Evolutionary conservation across 2,329 filamentous ascomycete genomes (phyloP).

Genomic region (Ilyonectria sp.): DNA sequence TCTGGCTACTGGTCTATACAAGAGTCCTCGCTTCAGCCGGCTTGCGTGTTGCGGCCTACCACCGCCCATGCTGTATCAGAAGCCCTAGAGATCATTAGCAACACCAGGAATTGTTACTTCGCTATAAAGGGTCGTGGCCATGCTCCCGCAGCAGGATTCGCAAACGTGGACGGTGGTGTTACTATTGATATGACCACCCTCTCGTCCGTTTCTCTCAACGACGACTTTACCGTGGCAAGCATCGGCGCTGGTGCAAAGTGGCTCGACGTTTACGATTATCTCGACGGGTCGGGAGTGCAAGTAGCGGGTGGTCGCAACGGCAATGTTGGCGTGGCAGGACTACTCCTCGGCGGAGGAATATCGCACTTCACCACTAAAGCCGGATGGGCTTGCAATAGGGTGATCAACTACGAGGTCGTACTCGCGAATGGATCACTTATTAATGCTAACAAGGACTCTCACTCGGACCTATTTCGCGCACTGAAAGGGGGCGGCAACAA

Average conservation of each 20-base stretch:
- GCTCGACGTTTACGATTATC: neutral
- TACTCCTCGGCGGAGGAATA: conserved; percentile 24
- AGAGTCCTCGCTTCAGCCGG: no score
- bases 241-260: neutral
- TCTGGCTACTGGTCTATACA: no score
- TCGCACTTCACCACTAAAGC: neutral
- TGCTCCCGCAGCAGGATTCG: no score
- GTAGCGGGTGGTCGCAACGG: conserved; percentile 12
- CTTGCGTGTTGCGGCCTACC: no score
- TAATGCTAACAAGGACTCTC: conserved; percentile 74
- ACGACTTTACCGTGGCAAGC: neutral
- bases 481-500: conserved; percentile 38
- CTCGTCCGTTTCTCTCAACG: neutral
- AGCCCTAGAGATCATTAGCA: no score
- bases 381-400: no score
- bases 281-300: neutral
- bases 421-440: no score
- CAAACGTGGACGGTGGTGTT: no score
- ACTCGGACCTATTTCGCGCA: conserved; percentile 73
- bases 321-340: conserved; percentile 19
- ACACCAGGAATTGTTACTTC: no score
- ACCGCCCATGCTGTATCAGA: no score
- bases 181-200: neutral
- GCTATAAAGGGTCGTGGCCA: no score
- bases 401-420: no score